Base-by-base conservation (phyloP, 352 stramenopile genomes). In the Pythium chondricola region DNA sequence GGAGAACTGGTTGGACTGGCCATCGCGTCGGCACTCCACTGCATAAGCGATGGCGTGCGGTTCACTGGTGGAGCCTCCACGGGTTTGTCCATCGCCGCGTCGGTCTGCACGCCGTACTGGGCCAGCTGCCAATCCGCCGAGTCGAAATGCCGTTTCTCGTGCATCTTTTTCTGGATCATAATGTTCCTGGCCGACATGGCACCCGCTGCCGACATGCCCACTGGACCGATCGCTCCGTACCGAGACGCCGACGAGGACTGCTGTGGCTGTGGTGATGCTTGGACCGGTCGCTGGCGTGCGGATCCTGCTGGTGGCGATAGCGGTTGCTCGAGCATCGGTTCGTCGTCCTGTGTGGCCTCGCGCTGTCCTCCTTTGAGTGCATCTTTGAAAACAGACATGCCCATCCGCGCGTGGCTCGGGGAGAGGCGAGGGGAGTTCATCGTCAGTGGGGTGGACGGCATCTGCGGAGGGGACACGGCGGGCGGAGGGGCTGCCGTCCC, bases 121-220 rank as follows among this genome's bases (percentile, higher is more conserved):
- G 73, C 60, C 27, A 88, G 66, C 48, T 88, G 77, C 52, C 85
- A 89, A 48, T 92, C 81, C 7, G 74, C 78, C 51, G 78, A 90
- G 59, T 90, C 75, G 40, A 90, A 88, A 22, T 76, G 63, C 39
- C 66, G 60, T 45, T 87, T 83, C 57, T 77, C 77, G 27, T 77
- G 69, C 30, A 93, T 51, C 36, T 88, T 88, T 32, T 70, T 74
- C 49, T 84, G 76, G 22, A 92, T 73, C 30, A 92, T 48, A 14
- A 85, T 72, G 48, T 84, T 86, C 27, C 78, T 65, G 13, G 64
- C 78, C 4, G 77, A 72, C 26, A 65, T 40, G 0, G 72, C 69
- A 13, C 68, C 69, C 37, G 57, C 72, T 0, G 32, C 26, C 2
- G 65, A 48, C 7, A 54, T 54, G 21, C 10, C 21, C 10, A 18